A percentile compares a stretch with the other conserved stretches of the same genome.
phyloP scores from a whole-genome alignment of 148 eudicot genomes.

The Rhododendron mucronatum region DNA sequence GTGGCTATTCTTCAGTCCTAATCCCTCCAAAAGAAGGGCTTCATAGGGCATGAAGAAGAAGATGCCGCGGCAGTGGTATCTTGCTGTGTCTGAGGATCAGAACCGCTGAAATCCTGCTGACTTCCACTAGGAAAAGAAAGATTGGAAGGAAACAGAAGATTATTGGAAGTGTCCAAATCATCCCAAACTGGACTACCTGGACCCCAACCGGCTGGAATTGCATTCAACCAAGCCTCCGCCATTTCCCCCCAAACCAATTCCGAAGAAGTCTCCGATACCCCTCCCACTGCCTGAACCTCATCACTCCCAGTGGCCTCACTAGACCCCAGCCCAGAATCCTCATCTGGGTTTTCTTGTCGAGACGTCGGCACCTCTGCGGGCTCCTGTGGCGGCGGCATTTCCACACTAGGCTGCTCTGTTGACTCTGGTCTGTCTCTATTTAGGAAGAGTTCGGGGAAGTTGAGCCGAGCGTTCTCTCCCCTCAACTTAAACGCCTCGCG shows the following conservation, averaged over 20 bases:
- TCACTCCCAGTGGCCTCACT: slow-evolving; percentile 17
- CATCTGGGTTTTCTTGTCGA: slow-evolving; percentile 18
- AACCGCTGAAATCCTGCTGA: slow-evolving; percentile 22
- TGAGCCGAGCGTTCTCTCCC: slow-evolving; percentile 69
- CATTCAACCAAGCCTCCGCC: slow-evolving; percentile 71
- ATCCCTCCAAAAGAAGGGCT: slow-evolving; percentile 49
- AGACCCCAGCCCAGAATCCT: slow-evolving; percentile 22
- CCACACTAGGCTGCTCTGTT: not conserved
- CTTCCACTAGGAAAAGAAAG: slow-evolving; percentile 24
- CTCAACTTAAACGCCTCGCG: slow-evolving; percentile 68
- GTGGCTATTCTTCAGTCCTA: slow-evolving; percentile 16
- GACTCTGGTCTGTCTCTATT: slow-evolving; percentile 26
- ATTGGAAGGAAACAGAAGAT: slow-evolving; percentile 46
- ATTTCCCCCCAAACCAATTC: slow-evolving; percentile 68
- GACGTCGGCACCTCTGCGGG: not conserved
- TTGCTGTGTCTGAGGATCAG: slow-evolving; percentile 26
- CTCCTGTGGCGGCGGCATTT: not conserved
- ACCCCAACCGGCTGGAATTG: slow-evolving; percentile 78
- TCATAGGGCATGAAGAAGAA: slow-evolving; percentile 47
- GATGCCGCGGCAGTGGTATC: slow-evolving; percentile 20
- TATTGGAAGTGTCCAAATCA: slow-evolving; percentile 52
- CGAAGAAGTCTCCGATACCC: slow-evolving; percentile 20
- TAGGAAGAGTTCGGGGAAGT: slow-evolving; percentile 63
- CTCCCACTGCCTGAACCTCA: slow-evolving; percentile 17
- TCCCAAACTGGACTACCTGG: slow-evolving; percentile 93